phyloP scores from a whole-genome alignment of 306 rosid species.

The Morella rubra region DNA sequence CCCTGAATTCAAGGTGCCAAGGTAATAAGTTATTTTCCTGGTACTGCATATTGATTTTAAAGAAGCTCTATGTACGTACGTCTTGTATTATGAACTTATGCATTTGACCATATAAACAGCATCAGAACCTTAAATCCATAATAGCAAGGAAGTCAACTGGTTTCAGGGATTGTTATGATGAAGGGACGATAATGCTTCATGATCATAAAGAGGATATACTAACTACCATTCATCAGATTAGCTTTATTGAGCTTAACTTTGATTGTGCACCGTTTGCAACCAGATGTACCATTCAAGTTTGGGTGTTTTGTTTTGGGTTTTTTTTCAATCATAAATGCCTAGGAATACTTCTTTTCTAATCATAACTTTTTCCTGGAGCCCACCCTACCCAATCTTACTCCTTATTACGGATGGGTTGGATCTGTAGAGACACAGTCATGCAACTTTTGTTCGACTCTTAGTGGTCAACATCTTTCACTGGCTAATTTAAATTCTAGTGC shows the following conservation, averaged over 20 bases:
- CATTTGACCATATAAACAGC: not conserved
- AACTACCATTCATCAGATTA: not conserved
- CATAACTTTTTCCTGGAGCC: not conserved
- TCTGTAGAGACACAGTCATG: not conserved
- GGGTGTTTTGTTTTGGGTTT: not conserved
- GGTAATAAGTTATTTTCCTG: constrained; percentile 40
- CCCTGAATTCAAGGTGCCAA: constrained; percentile 69
- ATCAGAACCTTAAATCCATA: not conserved
- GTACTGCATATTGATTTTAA: constrained; percentile 2
- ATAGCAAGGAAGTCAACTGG: not conserved
- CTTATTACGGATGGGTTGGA: not conserved
- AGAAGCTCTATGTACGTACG: not conserved
- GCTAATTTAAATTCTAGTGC: not conserved
- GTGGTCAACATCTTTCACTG: not conserved
- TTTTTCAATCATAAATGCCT: not conserved
- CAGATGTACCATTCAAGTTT: not conserved
- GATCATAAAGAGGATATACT: not conserved
- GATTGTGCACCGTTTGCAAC: not conserved
- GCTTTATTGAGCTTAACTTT: not conserved
- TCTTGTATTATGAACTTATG: not conserved
- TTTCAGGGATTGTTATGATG: not conserved
- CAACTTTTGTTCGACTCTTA: not conserved
- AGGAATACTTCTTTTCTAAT: too few relatives aligned
- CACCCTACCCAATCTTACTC: not conserved
- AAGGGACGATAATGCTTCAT: not conserved